Base-by-base conservation (phyloP, 73 alveolate genomes). In the Loxodes magnus region DNA sequence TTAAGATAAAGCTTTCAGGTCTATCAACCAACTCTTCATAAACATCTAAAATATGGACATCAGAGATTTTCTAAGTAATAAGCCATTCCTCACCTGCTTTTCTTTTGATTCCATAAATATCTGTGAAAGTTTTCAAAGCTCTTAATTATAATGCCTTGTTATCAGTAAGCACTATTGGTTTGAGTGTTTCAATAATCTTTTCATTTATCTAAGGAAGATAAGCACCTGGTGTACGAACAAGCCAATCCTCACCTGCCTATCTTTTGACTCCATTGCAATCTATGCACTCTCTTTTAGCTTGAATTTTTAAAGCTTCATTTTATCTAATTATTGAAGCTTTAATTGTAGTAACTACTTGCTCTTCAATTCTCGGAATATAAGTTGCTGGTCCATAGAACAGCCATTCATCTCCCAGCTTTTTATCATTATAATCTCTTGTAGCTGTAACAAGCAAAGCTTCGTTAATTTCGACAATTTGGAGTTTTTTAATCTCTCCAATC, bases 11-110 rank as follows among this genome's bases (percentile, higher is more conserved):
- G 24, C 69, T 53, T 12, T 49, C 51, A 9, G 67, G 66, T 15
- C 21, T 43, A 29, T 56, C 37, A 35, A 69, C 73, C 31, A 52
- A 43, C 15, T 29, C 77, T 63, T 81, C 94, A 50, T 74, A 55
- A 16, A 81, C 90, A 44, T 81, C 94, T 15, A 61, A 34, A 24
- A 81, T 81, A 34, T 81, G 94, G 9, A 66, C 37, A 16, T 82
- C 22, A 16, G 87, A 24, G 36, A 44, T 51, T 12, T 67, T 71
- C 24, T 63, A 23, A 7, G 88, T 81, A 35, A 81, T 74, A 35
- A 81, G 72, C 83, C 87, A 81, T 42, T 81, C 87, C 46, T 81
- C 94, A 22, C 89, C 94, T 41, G 88, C 88, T 42, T 76, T 81
- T 64, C 94, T 81, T 34, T 60, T 58, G 33, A 48, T 34, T 15